Evolutionary conservation across 2,329 filamentous ascomycete genomes (phyloP), one percentile per base, ranked within the genome.

Genomic region (Alternaria panax): DNA sequence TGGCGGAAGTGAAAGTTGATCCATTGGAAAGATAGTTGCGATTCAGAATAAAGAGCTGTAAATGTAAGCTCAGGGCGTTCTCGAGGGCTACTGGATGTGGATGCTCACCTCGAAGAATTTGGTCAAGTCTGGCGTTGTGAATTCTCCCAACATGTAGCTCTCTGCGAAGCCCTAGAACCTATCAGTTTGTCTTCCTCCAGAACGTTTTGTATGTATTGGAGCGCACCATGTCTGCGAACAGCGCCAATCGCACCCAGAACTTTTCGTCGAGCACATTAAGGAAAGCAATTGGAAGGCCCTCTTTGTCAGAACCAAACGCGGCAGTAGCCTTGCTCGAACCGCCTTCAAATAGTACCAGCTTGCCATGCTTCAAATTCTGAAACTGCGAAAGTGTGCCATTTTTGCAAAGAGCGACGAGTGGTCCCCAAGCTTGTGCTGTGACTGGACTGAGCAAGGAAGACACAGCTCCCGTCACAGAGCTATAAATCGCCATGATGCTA

Each of bases 71-170:
- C 9, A 6, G 28, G 24, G 38, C 14, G 4, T 5, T 5, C 20
- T 45, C 12, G 2, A 4, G 9, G n/a, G n/a, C 22, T 14, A 12
- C 34, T 24, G 16, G 4, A 18, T 25, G n/a, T 11, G 24, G n/a
- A 11, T 16, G 51, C 68, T 45, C 71, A 88, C 86, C 73, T 86
- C 84, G 74, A 92, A 92, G 72, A 92, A 91, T 2, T 83, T 83
- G 1, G 87, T 88, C 66, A 92, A 73, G 72, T 92, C 85, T 11
- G 84, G 79, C 60, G 89, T 91, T 51, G 87, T 85, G 27, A 91
- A 83, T 73, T 92, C 89, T 43, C 87, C 87, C 16, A 92, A 81
- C 88, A 92, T 92, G 70, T 90, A 92, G 27, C 88, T 86, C 74
- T 90, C 87, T 12, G 89, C 86, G 64, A 92, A 91, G 3, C 90